A percentile compares a stretch with the other conserved stretches of the same genome.
Evolutionary conservation across 2,329 filamentous ascomycete species (phyloP).

Genomic region (Trichothecium sympodiale): DNA sequence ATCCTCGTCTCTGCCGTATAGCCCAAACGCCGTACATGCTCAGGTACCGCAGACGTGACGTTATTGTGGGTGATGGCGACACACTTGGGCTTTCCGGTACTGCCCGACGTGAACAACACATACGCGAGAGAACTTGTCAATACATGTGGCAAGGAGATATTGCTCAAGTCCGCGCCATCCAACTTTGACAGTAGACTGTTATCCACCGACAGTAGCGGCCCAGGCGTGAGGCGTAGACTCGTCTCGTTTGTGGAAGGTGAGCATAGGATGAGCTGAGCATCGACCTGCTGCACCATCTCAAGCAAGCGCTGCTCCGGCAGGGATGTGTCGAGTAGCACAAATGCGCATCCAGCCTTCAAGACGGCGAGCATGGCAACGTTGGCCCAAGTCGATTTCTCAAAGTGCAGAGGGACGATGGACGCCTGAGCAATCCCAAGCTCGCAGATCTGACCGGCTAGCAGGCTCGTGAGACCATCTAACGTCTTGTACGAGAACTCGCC

Average conservation of each 20-base stretch:
- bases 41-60: slow-evolving; percentile 4
- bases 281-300: slow-evolving; percentile 3
- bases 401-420: slow-evolving; percentile 38
- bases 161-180: neutral
- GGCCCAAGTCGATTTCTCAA: slow-evolving; percentile 17
- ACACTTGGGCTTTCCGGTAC: slow-evolving; percentile 14
- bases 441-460: slow-evolving; percentile 17
- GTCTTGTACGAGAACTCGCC: slow-evolving; percentile 11
- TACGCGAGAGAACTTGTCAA: slow-evolving; percentile 3
- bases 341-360: slow-evolving; percentile 9
- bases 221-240: slow-evolving; percentile 11
- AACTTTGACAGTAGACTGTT: neutral
- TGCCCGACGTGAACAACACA: slow-evolving; percentile 14
- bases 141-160: neutral
- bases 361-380: slow-evolving; percentile 10
- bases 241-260: slow-evolving; percentile 1
- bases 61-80: slow-evolving; percentile 10
- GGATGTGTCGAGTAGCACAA: slow-evolving; percentile 9
- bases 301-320: slow-evolving; percentile 4
- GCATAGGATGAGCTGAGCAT: neutral
- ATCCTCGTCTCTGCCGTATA: slow-evolving; percentile 7
- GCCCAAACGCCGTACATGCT: slow-evolving; percentile 2
- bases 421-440: slow-evolving; percentile 32
- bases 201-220: slow-evolving; percentile 24
- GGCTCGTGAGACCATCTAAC: slow-evolving; percentile 5